Evolutionary conservation across 2,329 filamentous ascomycete genomes (phyloP), one percentile per base, ranked within the genome.

Genomic region (Parafenestella ontariensis): DNA sequence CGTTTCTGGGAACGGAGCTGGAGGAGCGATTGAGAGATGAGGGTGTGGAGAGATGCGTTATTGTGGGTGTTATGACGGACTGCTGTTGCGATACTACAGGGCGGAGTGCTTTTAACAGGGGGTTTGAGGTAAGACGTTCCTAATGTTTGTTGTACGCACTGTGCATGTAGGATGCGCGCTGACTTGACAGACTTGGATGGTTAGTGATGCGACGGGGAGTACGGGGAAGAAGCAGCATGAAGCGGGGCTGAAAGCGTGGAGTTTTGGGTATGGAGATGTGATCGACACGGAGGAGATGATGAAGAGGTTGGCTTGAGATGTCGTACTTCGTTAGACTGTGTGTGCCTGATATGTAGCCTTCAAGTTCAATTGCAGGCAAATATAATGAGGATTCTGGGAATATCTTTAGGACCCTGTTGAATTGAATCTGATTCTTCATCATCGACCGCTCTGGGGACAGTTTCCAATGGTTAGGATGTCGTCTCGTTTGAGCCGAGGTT

Each of bases 11-110:
- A 3, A 76, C 24, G 24, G 9, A 26, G 2, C 24, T 26, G 6
- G 24, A 26, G 24, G 24, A 26, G 24, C 5, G 66, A 18, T 49
- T 78, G 46, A 53, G 65, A 41, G 55, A 57, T 18, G 23, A 33
- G 40, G 59, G 48, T 0, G 62, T 76, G 1, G 63, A 71, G 45
- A 68, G 74, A 28, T 64, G 77, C 11, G 63, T 79, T 9, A 69
- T 78, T 4, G 75, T 72, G 51, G 77, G 77, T 7, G 76, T 78
- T 18, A 78, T 78, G 75, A 79, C 76, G 41, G 75, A 78, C 61
- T 78, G 74, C 50, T 78, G 77, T 56, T 73, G 68, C 49, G 77
- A 78, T 58, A 76, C 76, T 3, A 76, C 76, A 43, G 76, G 66
- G 3, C 48, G 75, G 42, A 66, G 66, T 29, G 74, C 76, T 2